Evolutionary conservation across 2,329 filamentous ascomycete genomes (phyloP).

Genomic region (Aschersonia sp.): DNA sequence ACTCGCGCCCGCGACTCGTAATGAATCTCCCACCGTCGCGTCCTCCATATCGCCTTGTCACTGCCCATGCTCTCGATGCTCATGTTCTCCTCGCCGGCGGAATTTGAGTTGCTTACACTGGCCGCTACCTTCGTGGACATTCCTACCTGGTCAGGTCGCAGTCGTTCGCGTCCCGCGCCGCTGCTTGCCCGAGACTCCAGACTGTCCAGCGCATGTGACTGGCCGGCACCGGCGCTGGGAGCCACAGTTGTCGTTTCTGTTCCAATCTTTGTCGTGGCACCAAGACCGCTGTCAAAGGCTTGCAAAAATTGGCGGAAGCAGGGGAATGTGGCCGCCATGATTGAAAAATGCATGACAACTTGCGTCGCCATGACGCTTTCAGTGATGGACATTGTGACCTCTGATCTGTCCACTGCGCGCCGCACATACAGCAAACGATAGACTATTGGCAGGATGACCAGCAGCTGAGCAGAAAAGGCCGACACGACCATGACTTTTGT

Average conservation of each 20-base stretch:
- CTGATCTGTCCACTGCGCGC: background rate
- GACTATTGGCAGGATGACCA: slow-evolving; percentile 6
- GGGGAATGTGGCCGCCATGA: slow-evolving; percentile 9
- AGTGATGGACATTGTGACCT: slow-evolving; percentile 2
- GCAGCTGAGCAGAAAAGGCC: slow-evolving; percentile 8
- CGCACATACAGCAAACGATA: slow-evolving; percentile 5
- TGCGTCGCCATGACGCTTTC: slow-evolving; percentile 5
- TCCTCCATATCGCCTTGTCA: slow-evolving; percentile 6
- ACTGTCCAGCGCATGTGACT: slow-evolving; percentile 4
- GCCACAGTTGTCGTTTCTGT: background rate
- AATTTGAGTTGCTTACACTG: background rate
- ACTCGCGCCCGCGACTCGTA: slow-evolving; percentile 1
- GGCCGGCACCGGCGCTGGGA: slow-evolving; percentile 1
- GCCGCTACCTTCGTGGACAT: slow-evolving; percentile 2
- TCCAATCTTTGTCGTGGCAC: slow-evolving; percentile 7
- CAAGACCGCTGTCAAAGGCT: slow-evolving; percentile 7
- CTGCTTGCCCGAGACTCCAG: background rate
- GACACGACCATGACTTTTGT: slow-evolving; percentile 7
- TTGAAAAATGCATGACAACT: slow-evolving; percentile 8
- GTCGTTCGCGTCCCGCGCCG: background rate
- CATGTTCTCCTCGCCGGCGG: slow-evolving; percentile 1
- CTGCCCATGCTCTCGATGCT: slow-evolving; percentile 6
- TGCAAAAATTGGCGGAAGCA: slow-evolving; percentile 8
- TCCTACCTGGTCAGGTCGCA: slow-evolving; percentile 1
- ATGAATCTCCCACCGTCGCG: slow-evolving; percentile 2